Conservation (phyloP, 352 stramenopile genomes). For the Thalassiosira livingstoniorum region DNA sequence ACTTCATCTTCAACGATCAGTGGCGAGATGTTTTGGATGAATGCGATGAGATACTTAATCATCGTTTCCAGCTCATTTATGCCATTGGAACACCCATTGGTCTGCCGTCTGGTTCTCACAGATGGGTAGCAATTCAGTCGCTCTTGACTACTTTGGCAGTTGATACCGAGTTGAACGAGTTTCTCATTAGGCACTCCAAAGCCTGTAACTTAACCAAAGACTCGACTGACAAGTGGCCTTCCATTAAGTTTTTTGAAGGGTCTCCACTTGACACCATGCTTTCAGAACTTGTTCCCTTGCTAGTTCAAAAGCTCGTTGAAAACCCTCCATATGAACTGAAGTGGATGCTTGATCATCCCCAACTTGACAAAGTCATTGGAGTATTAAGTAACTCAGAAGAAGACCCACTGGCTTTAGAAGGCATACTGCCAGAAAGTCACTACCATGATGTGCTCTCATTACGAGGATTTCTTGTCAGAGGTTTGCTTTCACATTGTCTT, state of each 20-base stretch:
- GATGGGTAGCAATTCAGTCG: slow-evolving; percentile 83
- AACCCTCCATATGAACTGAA: slow-evolving; percentile 82
- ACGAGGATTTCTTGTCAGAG: slow-evolving; percentile 86
- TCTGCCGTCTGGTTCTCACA: slow-evolving; percentile 75
- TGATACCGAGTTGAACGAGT: slow-evolving; percentile 22
- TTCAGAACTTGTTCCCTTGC: slow-evolving; percentile 43
- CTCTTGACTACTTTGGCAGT: slow-evolving; percentile 70
- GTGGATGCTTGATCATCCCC: slow-evolving; percentile 78
- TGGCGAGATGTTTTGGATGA: slow-evolving; percentile 90
- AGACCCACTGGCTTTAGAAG: slow-evolving; percentile 48
- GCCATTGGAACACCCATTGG: slow-evolving; percentile 78
- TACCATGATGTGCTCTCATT: slow-evolving; percentile 84
- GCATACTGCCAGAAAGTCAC: slow-evolving; percentile 34
- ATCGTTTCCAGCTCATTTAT: slow-evolving; percentile 91
- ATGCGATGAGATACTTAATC: slow-evolving; percentile 88
- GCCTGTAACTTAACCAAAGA: slow-evolving; percentile 34
- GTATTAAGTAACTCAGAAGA: slow-evolving; percentile 65
- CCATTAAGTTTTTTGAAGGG: slow-evolving; percentile 54
- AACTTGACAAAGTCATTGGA: slow-evolving; percentile 51
- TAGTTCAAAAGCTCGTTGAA: slow-evolving; percentile 84
- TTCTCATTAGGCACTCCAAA: slow-evolving; percentile 31
- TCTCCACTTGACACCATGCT: slow-evolving; percentile 43
- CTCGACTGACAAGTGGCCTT: slow-evolving; percentile 40
- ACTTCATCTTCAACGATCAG: slow-evolving; percentile 71
- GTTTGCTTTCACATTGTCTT: slow-evolving; percentile 88